These are phyloP conservation scores for Epicoccum nigrum DNA, from an alignment of 2,329 filamentous ascomycete species.

Conservation along the genomic window DNA sequence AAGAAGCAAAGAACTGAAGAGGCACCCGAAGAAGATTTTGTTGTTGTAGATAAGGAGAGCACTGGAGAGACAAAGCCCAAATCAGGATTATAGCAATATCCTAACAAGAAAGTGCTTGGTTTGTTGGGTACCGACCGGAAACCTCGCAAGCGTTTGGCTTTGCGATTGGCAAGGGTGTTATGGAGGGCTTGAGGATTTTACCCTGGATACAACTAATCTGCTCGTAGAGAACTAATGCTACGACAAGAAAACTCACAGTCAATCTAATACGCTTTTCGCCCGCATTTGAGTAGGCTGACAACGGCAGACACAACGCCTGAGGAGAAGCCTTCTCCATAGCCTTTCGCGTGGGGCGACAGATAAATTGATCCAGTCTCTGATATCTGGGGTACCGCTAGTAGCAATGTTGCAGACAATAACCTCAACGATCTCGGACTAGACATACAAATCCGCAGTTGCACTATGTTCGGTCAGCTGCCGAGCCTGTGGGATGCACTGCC, in stretches of 20 bases:
- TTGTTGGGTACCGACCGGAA: not conserved
- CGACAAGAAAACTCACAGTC: not conserved
- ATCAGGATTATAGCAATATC: slow-evolving; percentile 5
- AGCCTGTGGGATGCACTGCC: slow-evolving; percentile 1
- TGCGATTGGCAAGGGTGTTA: slow-evolving; percentile 6
- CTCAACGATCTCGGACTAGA: not conserved
- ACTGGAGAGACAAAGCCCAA: slow-evolving; percentile 26
- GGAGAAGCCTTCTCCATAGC: not conserved
- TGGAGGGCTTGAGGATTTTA: slow-evolving; percentile 5
- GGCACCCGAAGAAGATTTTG: slow-evolving; percentile 39
- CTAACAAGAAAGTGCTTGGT: no score
- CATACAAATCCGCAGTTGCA: not conserved
- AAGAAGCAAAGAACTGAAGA: slow-evolving; percentile 56
- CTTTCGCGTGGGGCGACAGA: not conserved
- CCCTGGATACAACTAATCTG: slow-evolving; percentile 2
- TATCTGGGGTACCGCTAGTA: slow-evolving; percentile 16
- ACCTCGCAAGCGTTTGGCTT: not conserved
- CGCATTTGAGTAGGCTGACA: not conserved
- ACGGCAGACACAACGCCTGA: not conserved
- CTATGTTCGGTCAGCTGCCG: slow-evolving; percentile 8
- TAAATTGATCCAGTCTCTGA: slow-evolving; percentile 4
- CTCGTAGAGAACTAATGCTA: not conserved
- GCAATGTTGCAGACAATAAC: slow-evolving; percentile 12
- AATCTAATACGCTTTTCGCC: not conserved
- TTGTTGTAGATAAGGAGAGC: slow-evolving; percentile 38